Evolutionary conservation across 2,329 filamentous ascomycete species (phyloP).

Genomic region (Talaromyces sp.): DNA sequence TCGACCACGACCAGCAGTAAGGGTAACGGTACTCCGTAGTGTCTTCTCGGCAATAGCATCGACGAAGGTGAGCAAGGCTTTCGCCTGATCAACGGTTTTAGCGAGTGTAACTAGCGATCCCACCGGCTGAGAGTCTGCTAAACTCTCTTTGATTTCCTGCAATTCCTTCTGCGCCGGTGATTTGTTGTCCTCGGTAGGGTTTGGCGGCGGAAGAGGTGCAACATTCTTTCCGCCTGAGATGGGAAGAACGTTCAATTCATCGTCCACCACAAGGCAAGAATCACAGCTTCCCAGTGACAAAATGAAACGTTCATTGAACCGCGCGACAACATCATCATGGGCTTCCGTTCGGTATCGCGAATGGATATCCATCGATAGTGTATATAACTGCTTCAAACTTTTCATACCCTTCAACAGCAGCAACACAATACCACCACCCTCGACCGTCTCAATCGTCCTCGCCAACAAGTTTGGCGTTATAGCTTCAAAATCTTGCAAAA

Average conservation of each 20-base stretch:
- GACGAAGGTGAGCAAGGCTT: constrained; percentile 93
- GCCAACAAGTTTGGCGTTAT: constrained; percentile 96
- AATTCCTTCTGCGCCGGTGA: constrained; percentile 70
- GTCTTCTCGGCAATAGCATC: constrained; percentile 97
- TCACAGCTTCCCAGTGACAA: constrained; percentile 93
- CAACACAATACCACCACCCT: constrained; percentile 88
- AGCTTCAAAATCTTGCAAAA: constrained; percentile 96
- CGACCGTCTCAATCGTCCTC: constrained; percentile 93
- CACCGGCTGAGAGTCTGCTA: constrained; percentile 81
- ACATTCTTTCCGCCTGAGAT: constrained; percentile 95
- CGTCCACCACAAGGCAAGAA: constrained; percentile 91
- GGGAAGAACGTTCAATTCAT: constrained; percentile 94
- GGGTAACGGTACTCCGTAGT: constrained; percentile 82
- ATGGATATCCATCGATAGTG: constrained; percentile 95
- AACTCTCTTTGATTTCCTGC: constrained; percentile 78
- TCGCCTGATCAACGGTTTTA: constrained; percentile 90
- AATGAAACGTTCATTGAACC: constrained; percentile 97
- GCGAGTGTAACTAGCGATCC: constrained; percentile 80
- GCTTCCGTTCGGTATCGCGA: constrained; percentile 94
- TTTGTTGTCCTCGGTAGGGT: constrained; percentile 69
- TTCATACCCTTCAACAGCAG: constrained; percentile 93
- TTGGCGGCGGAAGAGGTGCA: constrained; percentile 72
- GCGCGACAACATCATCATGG: constrained; percentile 86
- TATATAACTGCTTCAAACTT: constrained; percentile 95
- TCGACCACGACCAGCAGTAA: constrained; percentile 90